These are phyloP conservation scores for Huntiella abstrusa DNA, from an alignment of 2,329 filamentous ascomycete species.

Conservation along the genomic window DNA sequence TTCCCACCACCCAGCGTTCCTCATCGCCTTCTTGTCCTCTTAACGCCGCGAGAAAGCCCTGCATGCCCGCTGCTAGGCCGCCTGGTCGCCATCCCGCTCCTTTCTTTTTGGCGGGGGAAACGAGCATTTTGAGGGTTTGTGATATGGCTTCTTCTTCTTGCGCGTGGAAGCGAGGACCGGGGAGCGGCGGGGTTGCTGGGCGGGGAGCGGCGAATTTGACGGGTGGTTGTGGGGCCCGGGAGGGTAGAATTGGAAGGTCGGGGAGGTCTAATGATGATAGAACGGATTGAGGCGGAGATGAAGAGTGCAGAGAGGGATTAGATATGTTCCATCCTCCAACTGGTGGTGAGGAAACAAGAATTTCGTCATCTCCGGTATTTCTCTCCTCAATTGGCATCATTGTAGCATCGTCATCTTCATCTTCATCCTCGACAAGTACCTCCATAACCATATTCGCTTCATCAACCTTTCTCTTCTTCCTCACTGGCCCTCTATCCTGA, in stretches of 20 bases:
- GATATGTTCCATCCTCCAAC: too few relatives aligned
- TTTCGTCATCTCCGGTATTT: background rate
- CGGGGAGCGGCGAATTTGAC: background rate
- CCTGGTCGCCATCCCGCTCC: slow-evolving; percentile 17
- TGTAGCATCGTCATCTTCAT: background rate
- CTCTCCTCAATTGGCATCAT: background rate
- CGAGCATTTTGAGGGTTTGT: slow-evolving; percentile 1
- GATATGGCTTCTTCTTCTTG: background rate
- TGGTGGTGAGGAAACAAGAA: background rate
- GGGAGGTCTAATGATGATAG: too few relatives aligned
- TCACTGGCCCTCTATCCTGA: slow-evolving; percentile 7
- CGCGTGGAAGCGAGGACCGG: slow-evolving; percentile 21
- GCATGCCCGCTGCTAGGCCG: slow-evolving; percentile 22
- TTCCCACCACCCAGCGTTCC: background rate
- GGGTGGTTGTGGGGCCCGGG: too few relatives aligned
- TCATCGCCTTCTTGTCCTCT: slow-evolving; percentile 1
- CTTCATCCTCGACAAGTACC: background rate
- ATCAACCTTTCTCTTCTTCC: slow-evolving; percentile 1
- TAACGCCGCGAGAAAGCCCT: slow-evolving; percentile 24
- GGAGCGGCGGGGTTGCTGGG: slow-evolving; percentile 19
- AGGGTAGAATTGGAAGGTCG: too few relatives aligned
- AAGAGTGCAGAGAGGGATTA: too few relatives aligned
- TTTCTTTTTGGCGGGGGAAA: slow-evolving; percentile 3
- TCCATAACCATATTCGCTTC: background rate
- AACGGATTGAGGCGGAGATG: too few relatives aligned